Conservation (phyloP, 768 basidiomycete genomes). For the Mycena leptocephala region DNA sequence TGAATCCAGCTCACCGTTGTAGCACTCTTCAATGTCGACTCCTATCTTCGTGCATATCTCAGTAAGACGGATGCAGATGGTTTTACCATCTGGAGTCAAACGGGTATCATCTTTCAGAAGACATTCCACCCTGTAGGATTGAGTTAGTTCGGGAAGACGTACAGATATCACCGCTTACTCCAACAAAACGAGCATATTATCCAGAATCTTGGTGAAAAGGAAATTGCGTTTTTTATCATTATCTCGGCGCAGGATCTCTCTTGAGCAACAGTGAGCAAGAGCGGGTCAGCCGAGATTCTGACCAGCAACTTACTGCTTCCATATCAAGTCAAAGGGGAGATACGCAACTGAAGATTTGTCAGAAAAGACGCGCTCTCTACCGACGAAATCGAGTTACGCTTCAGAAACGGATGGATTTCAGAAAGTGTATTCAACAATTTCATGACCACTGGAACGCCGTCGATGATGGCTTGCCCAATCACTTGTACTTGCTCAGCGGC, state of each 20-base stretch:
- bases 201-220: constrained; percentile 20
- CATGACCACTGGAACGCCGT: neutral
- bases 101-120: constrained; percentile 9
- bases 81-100: neutral
- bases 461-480: neutral
- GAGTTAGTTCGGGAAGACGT: neutral
- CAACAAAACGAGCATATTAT: constrained; percentile 18
- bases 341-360: constrained; percentile 10
- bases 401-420: constrained; percentile 22
- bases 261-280: neutral
- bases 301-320: neutral
- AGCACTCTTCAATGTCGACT: constrained; percentile 22
- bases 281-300: neutral
- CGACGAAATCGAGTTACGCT: neutral
- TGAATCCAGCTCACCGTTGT: neutral
- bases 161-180: neutral
- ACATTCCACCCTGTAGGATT: neutral
- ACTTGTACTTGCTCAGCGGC: neutral
- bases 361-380: neutral
- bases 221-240: constrained; percentile 5
- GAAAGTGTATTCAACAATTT: too few relatives aligned
- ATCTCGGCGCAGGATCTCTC: constrained; percentile 12
- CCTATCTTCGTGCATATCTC: constrained; percentile 11
- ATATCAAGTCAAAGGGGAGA: constrained; percentile 21
- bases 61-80: constrained; percentile 9